Conservation (phyloP, 345 rosid species). For the Salix arbutifolia region DNA sequence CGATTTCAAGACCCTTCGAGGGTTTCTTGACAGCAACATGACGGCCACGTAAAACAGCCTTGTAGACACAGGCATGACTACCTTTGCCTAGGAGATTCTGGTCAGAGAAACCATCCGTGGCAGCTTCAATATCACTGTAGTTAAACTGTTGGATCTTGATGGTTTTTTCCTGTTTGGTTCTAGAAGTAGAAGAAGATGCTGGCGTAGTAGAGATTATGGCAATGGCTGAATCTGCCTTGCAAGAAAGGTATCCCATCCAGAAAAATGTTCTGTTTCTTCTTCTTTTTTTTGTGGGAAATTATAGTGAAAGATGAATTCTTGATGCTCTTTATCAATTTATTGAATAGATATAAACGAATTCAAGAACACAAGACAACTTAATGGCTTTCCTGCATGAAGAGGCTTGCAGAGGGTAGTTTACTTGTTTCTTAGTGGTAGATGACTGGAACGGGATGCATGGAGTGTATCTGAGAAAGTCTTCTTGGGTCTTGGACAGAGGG, state of each 20-base stretch:
- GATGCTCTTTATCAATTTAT: neutral
- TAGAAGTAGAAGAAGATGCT: conserved; percentile 31
- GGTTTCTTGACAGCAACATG: conserved; percentile 86
- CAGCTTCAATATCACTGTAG: conserved; percentile 87
- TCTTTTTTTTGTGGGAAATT: neutral
- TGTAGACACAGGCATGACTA: conserved; percentile 95
- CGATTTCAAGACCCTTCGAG: conserved; percentile 56
- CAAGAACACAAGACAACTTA: neutral
- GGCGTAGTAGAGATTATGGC: conserved; percentile 24
- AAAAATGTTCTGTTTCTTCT: neutral
- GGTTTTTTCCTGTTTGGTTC: conserved; percentile 42
- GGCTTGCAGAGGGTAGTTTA: neutral
- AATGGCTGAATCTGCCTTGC: conserved; percentile 65
- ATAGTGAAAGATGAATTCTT: neutral
- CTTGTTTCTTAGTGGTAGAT: neutral
- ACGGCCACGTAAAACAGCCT: conserved; percentile 79
- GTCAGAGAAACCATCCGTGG: conserved; percentile 85
- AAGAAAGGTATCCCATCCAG: conserved; percentile 80
- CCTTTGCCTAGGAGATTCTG: conserved; percentile 80
- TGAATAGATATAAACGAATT: neutral
- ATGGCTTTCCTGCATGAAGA: neutral
- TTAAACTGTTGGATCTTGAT: conserved; percentile 73
- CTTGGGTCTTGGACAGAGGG: neutral
- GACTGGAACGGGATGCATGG: neutral
- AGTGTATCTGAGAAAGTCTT: conserved; percentile 2